These are phyloP conservation scores for Jasminum sambac DNA, from an alignment of 257 asterid species.

Conservation along the genomic window DNA sequence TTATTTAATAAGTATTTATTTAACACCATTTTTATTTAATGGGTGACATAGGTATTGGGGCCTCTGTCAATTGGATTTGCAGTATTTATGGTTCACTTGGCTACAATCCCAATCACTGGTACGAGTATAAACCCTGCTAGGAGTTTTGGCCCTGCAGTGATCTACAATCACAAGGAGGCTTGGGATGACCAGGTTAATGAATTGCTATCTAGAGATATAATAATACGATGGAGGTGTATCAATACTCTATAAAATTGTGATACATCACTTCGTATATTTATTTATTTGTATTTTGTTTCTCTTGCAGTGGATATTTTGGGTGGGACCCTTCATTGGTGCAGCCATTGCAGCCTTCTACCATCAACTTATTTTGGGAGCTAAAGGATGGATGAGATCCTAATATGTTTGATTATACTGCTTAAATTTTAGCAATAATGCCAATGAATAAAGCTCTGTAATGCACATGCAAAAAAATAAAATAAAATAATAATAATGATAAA, in stretches of 20 bases:
- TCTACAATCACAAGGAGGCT: constrained; percentile 27
- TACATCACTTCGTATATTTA: background rate
- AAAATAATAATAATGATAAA: too few species aligned
- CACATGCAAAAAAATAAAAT: too few species aligned
- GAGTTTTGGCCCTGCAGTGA: constrained; percentile 40
- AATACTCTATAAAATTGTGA: too few species aligned
- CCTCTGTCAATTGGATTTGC: constrained; percentile 50
- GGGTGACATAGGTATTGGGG: constrained; percentile 29
- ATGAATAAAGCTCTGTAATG: too few species aligned
- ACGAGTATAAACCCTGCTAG: constrained; percentile 47
- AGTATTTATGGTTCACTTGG: constrained; percentile 43
- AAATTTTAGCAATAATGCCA: background rate
- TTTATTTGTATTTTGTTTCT: background rate
- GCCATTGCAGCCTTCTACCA: constrained; percentile 46
- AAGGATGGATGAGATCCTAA: background rate
- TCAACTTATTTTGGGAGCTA: constrained; percentile 38
- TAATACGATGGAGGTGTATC: too few species aligned
- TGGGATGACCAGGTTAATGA: constrained; percentile 41
- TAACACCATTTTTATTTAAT: too few species aligned
- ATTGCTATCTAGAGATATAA: too few species aligned
- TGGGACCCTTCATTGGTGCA: constrained; percentile 50
- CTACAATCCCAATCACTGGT: constrained; percentile 42
- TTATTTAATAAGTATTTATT: too few species aligned
- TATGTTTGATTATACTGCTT: constrained; percentile 19
- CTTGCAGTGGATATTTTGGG: constrained; percentile 48